Conservation (phyloP, 495 filamentous ascomycete species). For the Penicillium coffeae region DNA sequence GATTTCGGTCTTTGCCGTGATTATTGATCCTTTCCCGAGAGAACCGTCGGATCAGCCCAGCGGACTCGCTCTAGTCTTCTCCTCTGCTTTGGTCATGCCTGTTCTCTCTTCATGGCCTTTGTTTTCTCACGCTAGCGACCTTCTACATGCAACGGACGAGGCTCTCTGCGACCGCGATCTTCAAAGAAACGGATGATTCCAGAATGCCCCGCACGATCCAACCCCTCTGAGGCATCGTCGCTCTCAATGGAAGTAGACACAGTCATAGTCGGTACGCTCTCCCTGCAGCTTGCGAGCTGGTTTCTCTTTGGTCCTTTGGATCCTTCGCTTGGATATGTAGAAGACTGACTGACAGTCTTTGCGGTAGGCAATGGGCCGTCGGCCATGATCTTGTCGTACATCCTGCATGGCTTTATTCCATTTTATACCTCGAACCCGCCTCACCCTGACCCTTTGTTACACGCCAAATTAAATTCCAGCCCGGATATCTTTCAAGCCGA, state of each 20-base stretch:
- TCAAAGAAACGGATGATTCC: too few relatives aligned
- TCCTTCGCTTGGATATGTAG: constrained; percentile 5
- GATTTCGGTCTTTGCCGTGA: too few relatives aligned
- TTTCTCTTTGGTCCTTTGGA: not conserved
- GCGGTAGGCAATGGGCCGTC: constrained; percentile 59
- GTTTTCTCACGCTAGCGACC: too few relatives aligned
- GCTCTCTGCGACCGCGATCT: constrained; percentile 18
- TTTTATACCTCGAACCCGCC: constrained; percentile 50
- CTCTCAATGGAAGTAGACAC: constrained; percentile 42
- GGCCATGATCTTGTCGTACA: constrained; percentile 63
- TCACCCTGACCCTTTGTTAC: constrained; percentile 59
- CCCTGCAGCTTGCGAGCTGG: too few relatives aligned
- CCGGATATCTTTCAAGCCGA: constrained; percentile 47
- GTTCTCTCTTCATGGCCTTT: too few relatives aligned
- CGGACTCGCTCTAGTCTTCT: too few relatives aligned
- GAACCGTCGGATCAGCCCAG: too few relatives aligned
- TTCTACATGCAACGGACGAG: too few relatives aligned
- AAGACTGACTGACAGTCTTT: constrained; percentile 5
- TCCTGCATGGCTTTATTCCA: constrained; percentile 63
- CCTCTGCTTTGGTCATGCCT: too few relatives aligned
- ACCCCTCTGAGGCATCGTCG: constrained; percentile 27
- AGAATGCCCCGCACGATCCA: constrained; percentile 37
- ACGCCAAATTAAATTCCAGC: constrained; percentile 47
- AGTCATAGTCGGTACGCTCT: constrained; percentile 43
- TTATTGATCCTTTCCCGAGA: too few relatives aligned